phyloP scores from a whole-genome alignment of 1,139 yeast genomes.

The Yamadazyma pseudoaaseri region DNA sequence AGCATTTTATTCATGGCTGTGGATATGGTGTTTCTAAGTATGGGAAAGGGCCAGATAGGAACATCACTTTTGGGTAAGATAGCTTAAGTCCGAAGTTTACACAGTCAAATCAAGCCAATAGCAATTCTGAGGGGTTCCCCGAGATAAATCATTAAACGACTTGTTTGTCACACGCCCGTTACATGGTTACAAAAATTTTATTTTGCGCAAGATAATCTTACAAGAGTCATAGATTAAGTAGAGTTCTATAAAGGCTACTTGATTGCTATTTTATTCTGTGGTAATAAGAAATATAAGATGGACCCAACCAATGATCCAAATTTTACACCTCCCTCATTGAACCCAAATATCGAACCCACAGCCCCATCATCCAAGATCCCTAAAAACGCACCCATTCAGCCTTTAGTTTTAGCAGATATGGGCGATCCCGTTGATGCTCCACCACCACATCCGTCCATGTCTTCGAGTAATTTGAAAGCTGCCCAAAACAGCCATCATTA shows the following conservation, averaged over 20 bases:
- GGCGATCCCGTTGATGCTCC: slow-evolving; percentile 75
- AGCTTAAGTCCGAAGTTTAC: too few species aligned
- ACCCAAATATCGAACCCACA: slow-evolving; percentile 61
- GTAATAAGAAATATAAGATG: too few species aligned
- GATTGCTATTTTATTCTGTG: too few species aligned
- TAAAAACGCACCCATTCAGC: slow-evolving; percentile 68
- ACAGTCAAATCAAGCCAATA: too few species aligned
- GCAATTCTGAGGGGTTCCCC: neutral
- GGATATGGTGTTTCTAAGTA: too few species aligned
- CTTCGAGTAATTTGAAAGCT: slow-evolving; percentile 11
- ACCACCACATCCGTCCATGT: slow-evolving; percentile 48
- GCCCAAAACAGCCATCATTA: slow-evolving; percentile 13
- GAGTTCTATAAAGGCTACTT: neutral
- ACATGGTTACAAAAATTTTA: neutral
- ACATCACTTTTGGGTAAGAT: too few species aligned
- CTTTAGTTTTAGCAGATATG: slow-evolving; percentile 73
- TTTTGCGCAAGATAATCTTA: neutral
- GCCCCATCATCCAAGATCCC: slow-evolving; percentile 77
- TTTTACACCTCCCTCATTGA: slow-evolving; percentile 68
- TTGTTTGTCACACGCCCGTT: neutral
- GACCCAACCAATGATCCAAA: slow-evolving; percentile 82
- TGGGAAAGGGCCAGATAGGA: too few species aligned
- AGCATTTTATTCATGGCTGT: too few species aligned
- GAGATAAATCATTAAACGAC: neutral
- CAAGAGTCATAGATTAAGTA: neutral